Base-by-base conservation (phyloP, 768 basidiomycete species). In the Cystobasidium onofrii region DNA sequence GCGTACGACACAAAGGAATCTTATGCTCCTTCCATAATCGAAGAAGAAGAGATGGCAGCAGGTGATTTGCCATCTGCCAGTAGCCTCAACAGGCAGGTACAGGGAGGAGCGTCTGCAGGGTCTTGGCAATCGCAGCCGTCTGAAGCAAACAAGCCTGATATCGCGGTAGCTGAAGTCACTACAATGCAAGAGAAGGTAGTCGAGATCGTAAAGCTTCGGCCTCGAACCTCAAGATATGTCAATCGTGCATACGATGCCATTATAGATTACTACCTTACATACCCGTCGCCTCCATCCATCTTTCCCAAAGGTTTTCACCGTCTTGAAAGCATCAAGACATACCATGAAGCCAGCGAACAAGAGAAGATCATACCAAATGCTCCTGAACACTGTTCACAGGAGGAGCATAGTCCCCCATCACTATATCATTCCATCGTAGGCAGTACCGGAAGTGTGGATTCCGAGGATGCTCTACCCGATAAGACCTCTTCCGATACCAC, bases 1-100 rank as follows among this genome's bases (percentile, higher is more conserved):
- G 65, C 65, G 10, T 67, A 67, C 44, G 65, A 67, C 2, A 39
- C 52, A 6, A 29, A 52, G 65, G 25, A 25, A 9, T 43, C 31
- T 23, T 15, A 43, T 31, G 7, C 33, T 15, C 15, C 63, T 6
- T 50, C 65, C 3, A 67, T 67, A 29, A 31, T 29, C 25, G 65
- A 67, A 25, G 41, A 67, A 36, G 41, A 31, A 18, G 44, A 66
- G 13, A 36, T n/a, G n/a, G n/a, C 13, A 20, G 64, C 10, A 10
- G 64, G 9, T n/a, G n/a, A n/a, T n/a, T n/a, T n/a, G n/a, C n/a
- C n/a, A n/a, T n/a, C n/a, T n/a, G n/a, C n/a, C n/a, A n/a, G n/a
- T n/a, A n/a, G n/a, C n/a, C n/a, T n/a, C n/a, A n/a, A n/a, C n/a
- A n/a, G n/a, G n/a, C n/a, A n/a, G n/a, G n/a, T n/a, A n/a, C n/a